Evolutionary conservation across 2,329 filamentous ascomycete genomes (phyloP).

Genomic region (Coniochaeta ligniaria): DNA sequence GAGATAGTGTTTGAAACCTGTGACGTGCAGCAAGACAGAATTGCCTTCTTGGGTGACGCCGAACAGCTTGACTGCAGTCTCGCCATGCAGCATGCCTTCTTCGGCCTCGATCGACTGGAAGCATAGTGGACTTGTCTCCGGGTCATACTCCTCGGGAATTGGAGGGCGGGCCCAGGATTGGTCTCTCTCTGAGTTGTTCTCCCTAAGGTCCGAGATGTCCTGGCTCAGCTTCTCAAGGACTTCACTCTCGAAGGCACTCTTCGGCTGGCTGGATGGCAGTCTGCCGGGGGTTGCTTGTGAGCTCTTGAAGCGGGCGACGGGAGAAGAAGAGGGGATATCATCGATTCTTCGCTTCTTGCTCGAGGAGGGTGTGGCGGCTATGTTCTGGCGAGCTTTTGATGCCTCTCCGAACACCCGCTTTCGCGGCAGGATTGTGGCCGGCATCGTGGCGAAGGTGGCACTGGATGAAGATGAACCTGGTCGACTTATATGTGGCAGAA

Average conservation of each 20-base stretch:
- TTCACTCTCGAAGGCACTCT: conserved; percentile 89
- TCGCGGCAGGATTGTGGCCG: conserved; percentile 48
- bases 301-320: conserved; percentile 50
- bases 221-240: conserved; percentile 94
- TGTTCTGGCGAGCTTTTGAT: conserved; percentile 56
- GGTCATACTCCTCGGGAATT: conserved; percentile 35
- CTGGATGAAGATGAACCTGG: not conserved
- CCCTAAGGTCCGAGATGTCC: conserved; percentile 78
- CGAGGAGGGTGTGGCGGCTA: conserved; percentile 46
- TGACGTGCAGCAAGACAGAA: conserved; percentile 91
- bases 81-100: conserved; percentile 74
- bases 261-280: conserved; percentile 67
- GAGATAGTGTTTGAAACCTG: conserved; percentile 91
- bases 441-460: conserved; percentile 27
- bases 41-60: conserved; percentile 80
- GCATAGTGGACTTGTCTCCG: conserved; percentile 61
- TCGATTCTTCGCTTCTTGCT: conserved; percentile 84
- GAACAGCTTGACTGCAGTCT: conserved; percentile 79
- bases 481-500: not conserved
- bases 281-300: conserved; percentile 38
- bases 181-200: conserved; percentile 84
- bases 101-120: conserved; percentile 97
- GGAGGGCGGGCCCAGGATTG: conserved; percentile 76
- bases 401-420: conserved; percentile 68
- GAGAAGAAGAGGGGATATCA: conserved; percentile 41